A percentile compares a stretch with the other conserved stretches of the same genome.
Evolutionary conservation across 148 eudicot genomes (phyloP).

Genomic region (Rhododendron ferrugineum): DNA sequence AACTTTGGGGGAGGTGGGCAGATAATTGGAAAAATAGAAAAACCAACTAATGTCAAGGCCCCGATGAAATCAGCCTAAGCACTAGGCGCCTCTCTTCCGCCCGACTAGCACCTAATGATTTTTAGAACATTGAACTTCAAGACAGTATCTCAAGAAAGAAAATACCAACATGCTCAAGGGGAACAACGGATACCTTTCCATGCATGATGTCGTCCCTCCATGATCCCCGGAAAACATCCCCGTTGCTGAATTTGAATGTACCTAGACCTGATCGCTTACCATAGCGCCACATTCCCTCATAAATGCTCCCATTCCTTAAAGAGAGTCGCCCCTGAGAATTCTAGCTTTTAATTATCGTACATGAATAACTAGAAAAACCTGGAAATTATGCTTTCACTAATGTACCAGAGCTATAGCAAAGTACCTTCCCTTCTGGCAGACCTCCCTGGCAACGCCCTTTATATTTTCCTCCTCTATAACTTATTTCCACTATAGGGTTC

Average conservation of each 20-base stretch:
- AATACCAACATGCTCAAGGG: background rate
- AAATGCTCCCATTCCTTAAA: constrained; percentile 70
- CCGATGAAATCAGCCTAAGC: background rate
- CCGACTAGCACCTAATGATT: background rate
- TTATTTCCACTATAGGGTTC: constrained; percentile 74
- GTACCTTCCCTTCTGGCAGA: constrained; percentile 97
- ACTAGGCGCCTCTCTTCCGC: background rate
- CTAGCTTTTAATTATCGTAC: background rate
- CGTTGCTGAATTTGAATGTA: constrained; percentile 76
- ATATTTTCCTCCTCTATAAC: constrained; percentile 79
- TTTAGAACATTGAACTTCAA: background rate
- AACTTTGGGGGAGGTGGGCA: background rate
- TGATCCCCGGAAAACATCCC: constrained; percentile 87
- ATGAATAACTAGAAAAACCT: background rate
- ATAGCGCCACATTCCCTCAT: constrained; percentile 91
- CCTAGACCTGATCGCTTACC: constrained; percentile 93
- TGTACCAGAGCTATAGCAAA: background rate
- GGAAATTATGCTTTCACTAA: background rate
- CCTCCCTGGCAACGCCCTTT: constrained; percentile 88
- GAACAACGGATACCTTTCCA: constrained; percentile 62
- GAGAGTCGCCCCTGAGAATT: constrained; percentile 58
- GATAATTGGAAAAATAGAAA: background rate
- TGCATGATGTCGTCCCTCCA: constrained; percentile 99
- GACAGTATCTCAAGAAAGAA: background rate
- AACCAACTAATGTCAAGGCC: background rate